Evolutionary conservation across 2,329 filamentous ascomycete genomes (phyloP), one percentile per base, ranked within the genome.

Genomic region (Chaetomium strumarium): DNA sequence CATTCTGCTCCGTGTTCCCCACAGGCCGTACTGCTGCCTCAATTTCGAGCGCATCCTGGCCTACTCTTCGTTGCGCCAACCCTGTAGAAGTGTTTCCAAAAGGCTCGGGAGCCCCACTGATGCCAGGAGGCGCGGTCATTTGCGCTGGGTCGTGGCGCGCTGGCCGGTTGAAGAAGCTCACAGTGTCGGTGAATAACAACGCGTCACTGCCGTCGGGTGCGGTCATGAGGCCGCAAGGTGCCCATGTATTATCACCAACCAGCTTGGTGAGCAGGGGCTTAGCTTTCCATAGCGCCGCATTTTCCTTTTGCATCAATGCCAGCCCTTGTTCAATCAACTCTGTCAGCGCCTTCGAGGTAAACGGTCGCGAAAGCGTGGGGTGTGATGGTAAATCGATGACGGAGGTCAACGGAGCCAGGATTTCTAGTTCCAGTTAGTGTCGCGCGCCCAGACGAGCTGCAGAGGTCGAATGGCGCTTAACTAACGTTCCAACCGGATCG

Each of bases 321-420:
- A 81, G 79, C 50, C 83, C 84, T 68, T 91, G 84, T 41, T 76
- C 75, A 16, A 85, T 81, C 51, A 95, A 78, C 58, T 88, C 80
- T 46, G 81, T 84, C 16, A 93, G 76, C 11, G 85, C 87, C 59
- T 81, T 84, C 46, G 86, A 88, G 13, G 78, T 84, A 66, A 90
- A 93, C 0, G 88, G 83, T 60, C 83, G 77, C 55, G 86, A 88
- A 38, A 91, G 74, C 20, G 85, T 85, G 47, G 87, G 85, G 65
- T 93, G 88, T 51, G 77, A 78, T 13, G 86, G 79, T 14, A 95
- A 75, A 55, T 91, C 86, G 67, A 85, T 85, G 46, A 87, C 81
- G 33, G 86, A 76, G 16, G 85, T 89, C 50, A 93, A 73, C 12
- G 89, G 89, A 17, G 84, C 85, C 51, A 93, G 80, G 14, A 92